Base-by-base conservation (phyloP, 1,139 yeast species). In the Candida sp. region DNA sequence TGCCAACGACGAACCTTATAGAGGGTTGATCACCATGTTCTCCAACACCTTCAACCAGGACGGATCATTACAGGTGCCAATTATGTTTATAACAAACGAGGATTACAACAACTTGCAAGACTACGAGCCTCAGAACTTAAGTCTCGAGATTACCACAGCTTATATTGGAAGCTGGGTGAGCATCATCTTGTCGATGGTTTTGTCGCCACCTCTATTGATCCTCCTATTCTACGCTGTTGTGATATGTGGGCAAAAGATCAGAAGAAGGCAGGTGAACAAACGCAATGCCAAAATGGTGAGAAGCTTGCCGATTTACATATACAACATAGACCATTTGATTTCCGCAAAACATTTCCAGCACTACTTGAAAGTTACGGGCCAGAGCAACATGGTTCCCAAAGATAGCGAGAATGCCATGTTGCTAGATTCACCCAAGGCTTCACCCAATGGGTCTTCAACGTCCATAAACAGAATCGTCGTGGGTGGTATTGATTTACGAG, bases 121-220 rank as follows among this genome's bases (percentile, higher is more conserved):
- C 17, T 34, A 61, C 8, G 56, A 59, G 25, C 5, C 42, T 1
- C 41, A 48, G 11, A 50, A 63, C 43, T 30, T 62, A n/a, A 48
- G 47, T 1, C 45, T 73, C 25, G 51, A 54, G 1, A 54, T 77
- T 9, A 54, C 61, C 7, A 76, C 82, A 0, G 74, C 76, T 2
- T 60, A 74, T 3, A 58, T 76, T 30, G 80, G 78, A 12, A 69
- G 70, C 50, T 76, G 80, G 78, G 52, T 74, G 49, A 74, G 70
- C 54, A 59, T 77, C 25, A 54, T 76, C 22, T 54, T 75, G 12
- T 75, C 79, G 43, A 72, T 77, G 75, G 66, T 76, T 11, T 60
- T 77, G 12, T 75, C 80, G 12, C 82, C 82, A 1, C 81, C 81
- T 0, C 58, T 77, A 25, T 57, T 77, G 48, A 74, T 77, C 28